Evolutionary conservation across 371 early-diverging fungal genomes (phyloP), one percentile per base, ranked within the genome.

Genomic region (Mortierella sp.): DNA sequence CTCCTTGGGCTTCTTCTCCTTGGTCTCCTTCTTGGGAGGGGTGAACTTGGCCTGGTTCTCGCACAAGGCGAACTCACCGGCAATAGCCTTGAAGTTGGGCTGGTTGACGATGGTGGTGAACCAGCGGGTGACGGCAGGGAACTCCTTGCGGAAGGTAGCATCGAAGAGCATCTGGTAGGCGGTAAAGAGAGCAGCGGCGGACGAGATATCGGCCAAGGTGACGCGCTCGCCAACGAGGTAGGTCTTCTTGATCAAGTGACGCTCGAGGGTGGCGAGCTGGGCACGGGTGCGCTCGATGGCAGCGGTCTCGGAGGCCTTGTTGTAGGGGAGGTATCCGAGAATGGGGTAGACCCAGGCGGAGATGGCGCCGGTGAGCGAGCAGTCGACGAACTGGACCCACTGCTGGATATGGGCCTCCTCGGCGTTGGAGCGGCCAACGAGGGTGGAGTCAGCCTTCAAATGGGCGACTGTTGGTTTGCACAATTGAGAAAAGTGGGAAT

Each of bases 181-280:
- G 72, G 79, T 46, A 75, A 91, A 74, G 84, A 98, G 91, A 60
- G 94, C 75, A 75, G 89, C 84, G 81, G 91, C 93, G 63, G 95
- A 87, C 79, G 91, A 79, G 85, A 98, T 94, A 90, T 98, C 98
- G 73, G 98, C 98, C 48, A 97, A 87, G 82, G 98, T 97, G 85
- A 98, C 84, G 74, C 91, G 91, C 90, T 98, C 97, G 77, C 97
- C 98, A 58, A 98, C 98, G 76, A 98, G 91, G 94, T 93, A 98
- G 81, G 98, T 97, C 89, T 93, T 92, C 92, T 90, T 92, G 77
- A 93, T 77, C 32, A 98, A 90, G 82, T 95, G 90, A 74, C 91
- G 90, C 92, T 98, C 93, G 58, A 98, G 89, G 71, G 89, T 93
- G 74, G 77, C 86, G 75, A 97, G 88, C 82, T 92, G 89, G 58